A percentile compares a stretch with the other conserved stretches of the same genome.
Evolutionary conservation across 2,329 filamentous ascomycete species (phyloP).

Genomic region (Phoma sp.): DNA sequence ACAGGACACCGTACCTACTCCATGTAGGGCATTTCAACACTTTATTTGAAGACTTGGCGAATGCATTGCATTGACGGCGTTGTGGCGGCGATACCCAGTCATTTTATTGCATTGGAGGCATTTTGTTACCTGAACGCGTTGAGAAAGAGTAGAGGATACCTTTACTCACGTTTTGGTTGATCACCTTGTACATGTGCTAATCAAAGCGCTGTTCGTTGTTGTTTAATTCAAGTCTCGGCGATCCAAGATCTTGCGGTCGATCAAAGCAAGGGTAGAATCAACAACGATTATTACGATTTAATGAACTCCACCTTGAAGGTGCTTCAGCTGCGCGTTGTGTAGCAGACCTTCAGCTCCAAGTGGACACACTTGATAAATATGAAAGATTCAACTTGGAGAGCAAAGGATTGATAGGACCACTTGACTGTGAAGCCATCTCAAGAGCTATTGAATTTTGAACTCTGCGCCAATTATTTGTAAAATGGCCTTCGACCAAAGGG

Average conservation of each 20-base stretch:
- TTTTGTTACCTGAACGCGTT: conserved; percentile 8
- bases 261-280: background rate
- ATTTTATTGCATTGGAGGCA: conserved; percentile 26
- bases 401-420: no score
- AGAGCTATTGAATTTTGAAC: no score
- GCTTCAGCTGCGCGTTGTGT: background rate
- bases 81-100: conserved; percentile 39
- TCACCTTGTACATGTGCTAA: background rate
- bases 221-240: background rate
- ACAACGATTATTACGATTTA: conserved; percentile 9
- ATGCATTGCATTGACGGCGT: conserved; percentile 45
- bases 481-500: no score
- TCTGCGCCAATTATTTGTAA: no score
- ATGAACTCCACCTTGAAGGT: background rate
- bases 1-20: background rate
- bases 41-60: conserved; percentile 24
- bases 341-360: no score
- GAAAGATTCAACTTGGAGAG: no score
- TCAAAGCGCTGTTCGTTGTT: background rate
- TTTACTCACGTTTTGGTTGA: background rate
- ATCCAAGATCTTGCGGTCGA: background rate
- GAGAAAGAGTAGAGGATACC: background rate
- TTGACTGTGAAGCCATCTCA: no score
- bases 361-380: no score
- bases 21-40: conserved; percentile 8